Base-by-base conservation (phyloP, 306 rosid genomes). In the Spatholobus suberectus region DNA sequence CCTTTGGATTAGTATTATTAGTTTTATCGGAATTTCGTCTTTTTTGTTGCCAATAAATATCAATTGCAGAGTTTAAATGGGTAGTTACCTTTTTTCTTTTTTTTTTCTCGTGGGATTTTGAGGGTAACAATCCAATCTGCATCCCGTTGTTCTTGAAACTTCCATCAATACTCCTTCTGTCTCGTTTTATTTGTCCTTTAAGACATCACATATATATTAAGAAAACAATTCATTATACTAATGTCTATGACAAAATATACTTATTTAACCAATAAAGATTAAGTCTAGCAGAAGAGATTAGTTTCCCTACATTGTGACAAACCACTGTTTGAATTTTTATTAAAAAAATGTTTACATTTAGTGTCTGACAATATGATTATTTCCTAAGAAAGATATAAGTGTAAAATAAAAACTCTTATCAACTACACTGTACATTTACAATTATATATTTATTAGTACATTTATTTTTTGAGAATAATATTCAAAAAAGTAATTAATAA, bases 1-100 rank as follows among this genome's bases (percentile, higher is more conserved):
- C 73, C 24, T 21, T 29, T 23, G 27, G 8, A 47, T 41, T 20
- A 18, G 6, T 61, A 58, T 70, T 47, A 9, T 70, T 47, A 9
- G 20, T 69, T 63, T 76, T 55, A 5, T 21, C 55, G 34, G 24
- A 38, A 29, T 75, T 49, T 80, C 26, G 13, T 79, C 20, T 54
- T 75, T 15, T 4, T 68, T n/a, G 6, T 83, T 74, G 21, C 49
- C 38, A 38, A 66, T 40, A 41, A 17, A 66, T 55, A 40, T 61
- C 10, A 20, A 38, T 76, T 78, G 9, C 14, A 20, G 27, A 41
- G 18, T n/a, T 66, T 54, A 67, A 65, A 24, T 26, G 47, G 70
- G 23, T 27, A n/a, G 21, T 69, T 32, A 21, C 0, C 20, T 40
- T 29, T 76, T 20, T 72, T 78, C 14, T n/a, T 15, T 40, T 29